Conservation (phyloP, 441 rosid genomes). For the Adansonia rubrostipa region DNA sequence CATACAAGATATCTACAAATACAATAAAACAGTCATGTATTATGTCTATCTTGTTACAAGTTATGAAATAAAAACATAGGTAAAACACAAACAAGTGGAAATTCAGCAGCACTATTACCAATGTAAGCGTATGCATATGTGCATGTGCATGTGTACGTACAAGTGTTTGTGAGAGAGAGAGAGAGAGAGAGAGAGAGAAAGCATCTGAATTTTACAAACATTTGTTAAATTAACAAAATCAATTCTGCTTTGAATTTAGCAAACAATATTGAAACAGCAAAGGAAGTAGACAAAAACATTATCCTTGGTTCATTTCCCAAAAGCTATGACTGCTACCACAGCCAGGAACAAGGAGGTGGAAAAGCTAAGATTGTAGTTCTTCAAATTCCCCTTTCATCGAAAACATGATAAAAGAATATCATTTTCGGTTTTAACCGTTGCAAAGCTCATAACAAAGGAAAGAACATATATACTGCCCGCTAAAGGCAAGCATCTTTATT, state of each 20-base stretch:
- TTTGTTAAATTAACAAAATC: background rate
- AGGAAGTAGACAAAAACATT: too few species aligned
- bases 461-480: background rate
- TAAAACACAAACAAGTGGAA: background rate
- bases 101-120: background rate
- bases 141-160: too few species aligned
- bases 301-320: too few species aligned
- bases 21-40: constrained; percentile 20
- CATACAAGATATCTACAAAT: constrained; percentile 40
- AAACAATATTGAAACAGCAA: background rate
- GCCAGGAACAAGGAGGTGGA: too few species aligned
- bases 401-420: background rate
- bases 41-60: constrained; percentile 22
- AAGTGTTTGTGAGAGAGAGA: too few species aligned
- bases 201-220: background rate
- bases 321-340: background rate
- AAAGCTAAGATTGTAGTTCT: background rate
- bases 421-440: background rate
- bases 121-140: background rate
- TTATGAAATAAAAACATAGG: background rate
- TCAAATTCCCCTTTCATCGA: background rate
- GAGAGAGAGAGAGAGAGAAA: background rate
- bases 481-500: background rate
- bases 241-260: background rate
- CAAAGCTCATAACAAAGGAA: background rate